Base-by-base conservation (phyloP, 1,284 basidiomycete species). In the Leccinum proliferum region DNA sequence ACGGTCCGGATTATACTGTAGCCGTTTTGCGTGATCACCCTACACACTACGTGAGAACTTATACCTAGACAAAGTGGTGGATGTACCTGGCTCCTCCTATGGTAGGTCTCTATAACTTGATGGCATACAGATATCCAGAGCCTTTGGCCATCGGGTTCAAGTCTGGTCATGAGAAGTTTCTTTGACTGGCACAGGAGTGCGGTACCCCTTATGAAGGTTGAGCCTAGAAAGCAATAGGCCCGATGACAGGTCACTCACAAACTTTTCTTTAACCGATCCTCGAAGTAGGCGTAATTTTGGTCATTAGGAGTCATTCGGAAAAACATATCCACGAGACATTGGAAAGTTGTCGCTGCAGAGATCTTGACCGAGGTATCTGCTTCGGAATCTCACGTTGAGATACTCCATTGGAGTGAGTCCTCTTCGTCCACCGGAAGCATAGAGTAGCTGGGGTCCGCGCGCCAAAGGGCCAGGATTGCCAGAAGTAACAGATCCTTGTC, bases 401-500 rank as follows among this genome's bases (percentile, higher is more conserved):
- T 73, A 43, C 82, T 70, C 83, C 82, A 87, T 10, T 76, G 73
- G 0, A 77, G 71, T 46, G 82, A 73, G 11, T 81, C 78, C 5
- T 71, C 70, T 7, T 72, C 65, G 5, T 71, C 67, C 21, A 63
- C 41, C 25, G 67, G 66, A 66, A 70, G 65, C 57, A 79, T 65
- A 63, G 82, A 84, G 73, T 88, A 88, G 39, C 75, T 68, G 1
- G 82, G 77, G 60, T 82, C 79, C 2, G 80, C 73, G n/a, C 88
- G 82, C 83, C 86, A 90, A 14, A 92, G 75, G 0, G 87, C 80
- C 8, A 90, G 74, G 18, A 90, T 79, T 2, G 83, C 83, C 5
- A 92, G 77, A 14, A 90, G 76, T 9, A 92, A 76, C 10, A 90
- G 76, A 64, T 91, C 89, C 43, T 81, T 78, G 65, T 91, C 89